A percentile compares a stretch with the other conserved stretches of the same genome.
Conservation (phyloP, 805 yeast genomes). For the Starmerella stellata region DNA sequence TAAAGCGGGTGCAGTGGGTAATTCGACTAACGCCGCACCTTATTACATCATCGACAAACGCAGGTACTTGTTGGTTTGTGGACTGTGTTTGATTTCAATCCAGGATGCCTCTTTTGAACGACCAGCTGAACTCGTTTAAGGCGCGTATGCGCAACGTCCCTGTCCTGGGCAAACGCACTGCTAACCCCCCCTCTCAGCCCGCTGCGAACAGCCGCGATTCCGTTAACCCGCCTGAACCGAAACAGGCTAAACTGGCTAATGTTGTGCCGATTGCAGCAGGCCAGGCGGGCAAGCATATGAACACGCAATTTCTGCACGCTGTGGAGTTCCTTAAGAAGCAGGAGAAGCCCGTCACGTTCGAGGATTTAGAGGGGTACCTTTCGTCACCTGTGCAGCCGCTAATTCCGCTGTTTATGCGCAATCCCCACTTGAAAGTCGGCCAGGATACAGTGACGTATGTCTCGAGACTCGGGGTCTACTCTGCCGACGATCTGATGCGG, state of each 20-base stretch:
- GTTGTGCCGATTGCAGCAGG: conserved; percentile 22
- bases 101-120: conserved; percentile 28
- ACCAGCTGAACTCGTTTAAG: conserved; percentile 48
- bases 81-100: no score
- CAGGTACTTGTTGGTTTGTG: no score
- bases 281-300: conserved; percentile 38
- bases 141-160: conserved; percentile 43
- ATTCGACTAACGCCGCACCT: no score
- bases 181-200: conserved; percentile 4
- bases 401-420: conserved; percentile 50
- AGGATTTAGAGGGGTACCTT: conserved; percentile 49
- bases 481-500: conserved; percentile 56
- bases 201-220: conserved; percentile 6
- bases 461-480: conserved; percentile 72
- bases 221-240: conserved; percentile 12
- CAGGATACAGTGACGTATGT: conserved; percentile 63
- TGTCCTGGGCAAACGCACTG: conserved; percentile 25
- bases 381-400: conserved; percentile 45
- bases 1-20: no score
- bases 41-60: no score
- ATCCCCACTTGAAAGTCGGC: conserved; percentile 61
- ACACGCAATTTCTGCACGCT: conserved; percentile 77
- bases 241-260: conserved; percentile 18
- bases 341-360: conserved; percentile 51
- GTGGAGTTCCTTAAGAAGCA: conserved; percentile 64